These are phyloP conservation scores for Lichtheimia hyalospora DNA, from an alignment of 371 early-diverging fungal species.

Conservation along the genomic window DNA sequence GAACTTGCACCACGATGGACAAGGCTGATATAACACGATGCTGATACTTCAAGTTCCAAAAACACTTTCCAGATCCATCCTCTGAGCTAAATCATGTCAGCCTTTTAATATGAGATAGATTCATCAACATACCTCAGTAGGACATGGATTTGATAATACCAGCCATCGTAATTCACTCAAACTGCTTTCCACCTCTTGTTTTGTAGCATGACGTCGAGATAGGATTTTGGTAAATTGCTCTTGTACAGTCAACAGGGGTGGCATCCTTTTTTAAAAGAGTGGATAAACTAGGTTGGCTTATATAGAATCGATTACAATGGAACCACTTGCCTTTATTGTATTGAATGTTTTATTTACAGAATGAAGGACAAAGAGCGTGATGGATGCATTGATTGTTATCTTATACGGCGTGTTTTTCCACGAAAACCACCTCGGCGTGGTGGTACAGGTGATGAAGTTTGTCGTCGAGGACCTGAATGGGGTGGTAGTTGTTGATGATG, in stretches of 20 bases:
- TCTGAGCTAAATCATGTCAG: constrained; percentile 25
- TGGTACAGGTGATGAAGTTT: not conserved
- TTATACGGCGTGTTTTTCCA: too few species aligned
- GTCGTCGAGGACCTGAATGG: not conserved
- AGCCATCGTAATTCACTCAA: constrained; percentile 15
- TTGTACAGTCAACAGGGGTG: not conserved
- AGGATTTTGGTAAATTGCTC: constrained; percentile 17
- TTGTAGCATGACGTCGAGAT: constrained; percentile 10
- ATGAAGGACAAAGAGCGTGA: too few species aligned
- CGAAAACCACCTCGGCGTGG: not conserved
- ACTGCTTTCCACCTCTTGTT: constrained; percentile 24
- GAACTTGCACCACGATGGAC: constrained; percentile 72
- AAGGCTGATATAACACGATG: constrained; percentile 73
- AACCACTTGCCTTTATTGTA: too few species aligned
- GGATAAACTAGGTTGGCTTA: too few species aligned
- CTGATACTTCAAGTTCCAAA: constrained; percentile 74
- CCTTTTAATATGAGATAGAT: too few species aligned
- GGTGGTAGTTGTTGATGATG: constrained; percentile 1
- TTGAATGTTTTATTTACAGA: too few species aligned
- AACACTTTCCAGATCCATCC: constrained; percentile 80
- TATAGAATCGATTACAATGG: too few species aligned
- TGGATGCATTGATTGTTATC: too few species aligned
- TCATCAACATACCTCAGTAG: constrained; percentile 19
- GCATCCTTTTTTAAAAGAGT: not conserved
- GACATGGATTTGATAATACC: constrained; percentile 17